Base-by-base conservation (phyloP, 2,329 filamentous ascomycete species). In the Arthrobotrys entomopaga region DNA sequence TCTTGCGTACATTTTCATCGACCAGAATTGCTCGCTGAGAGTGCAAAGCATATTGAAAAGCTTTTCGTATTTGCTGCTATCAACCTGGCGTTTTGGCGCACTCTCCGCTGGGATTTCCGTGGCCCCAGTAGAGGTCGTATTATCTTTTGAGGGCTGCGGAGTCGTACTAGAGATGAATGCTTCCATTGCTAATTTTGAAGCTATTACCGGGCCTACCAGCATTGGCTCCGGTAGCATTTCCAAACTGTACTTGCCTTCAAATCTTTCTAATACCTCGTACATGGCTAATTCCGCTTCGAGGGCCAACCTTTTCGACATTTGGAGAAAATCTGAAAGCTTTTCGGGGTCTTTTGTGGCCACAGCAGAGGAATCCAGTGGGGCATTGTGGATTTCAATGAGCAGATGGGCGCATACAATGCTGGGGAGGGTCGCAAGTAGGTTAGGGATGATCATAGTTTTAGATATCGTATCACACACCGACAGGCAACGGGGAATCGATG, bases 131-230 rank as follows among this genome's bases (percentile, higher is more conserved):
- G 3, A 2, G 2, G 2, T 3, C 4, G 22, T 16, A 34, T 34
- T 20, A 54, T 16, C 5, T 10, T 34, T 34, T 5, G 29, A 34
- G 29, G 1, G 2, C 7, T 34, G 6, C 29, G 29, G 29, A 34
- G 29, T 34, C 10, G 10, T 10, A 6, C 29, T 34, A 10, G 6
- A 34, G 29, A 10, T 34, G 29, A 6, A 34, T 38, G 10, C 2
- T 22, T 34, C 24, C 50, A 34, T 54, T 29, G n/a, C 16, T 13
- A 38, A n/a, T 54, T 54, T 29, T 54, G 50, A 29, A 11, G 15
- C 16, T 10, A 54, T 10, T 15, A 54, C 5, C 4, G 16, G 16
- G 5, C 22, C 50, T 11, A 54, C 13, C 5, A 29, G 15, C 15
- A 54, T n/a, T 13, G 16, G 20, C 34, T 34, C 22, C 3, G 50